A percentile compares a stretch with the other conserved stretches of the same genome.
Conservation (phyloP, 805 yeast genomes). For the Wickerhamiella musiphila region DNA sequence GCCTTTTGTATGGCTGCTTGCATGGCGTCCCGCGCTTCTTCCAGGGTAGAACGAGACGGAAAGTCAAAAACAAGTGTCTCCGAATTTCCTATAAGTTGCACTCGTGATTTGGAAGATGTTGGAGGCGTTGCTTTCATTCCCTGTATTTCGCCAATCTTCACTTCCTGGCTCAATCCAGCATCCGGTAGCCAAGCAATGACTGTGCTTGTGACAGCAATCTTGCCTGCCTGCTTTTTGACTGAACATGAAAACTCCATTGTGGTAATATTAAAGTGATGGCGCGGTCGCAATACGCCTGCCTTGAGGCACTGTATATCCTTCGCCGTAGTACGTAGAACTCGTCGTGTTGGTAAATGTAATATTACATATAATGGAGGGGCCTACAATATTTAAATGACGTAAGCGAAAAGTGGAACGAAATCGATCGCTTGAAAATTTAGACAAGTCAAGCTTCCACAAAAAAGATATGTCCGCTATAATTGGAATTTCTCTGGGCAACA, state of each 20-base stretch:
- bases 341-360: no score
- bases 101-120: conserved; percentile 17
- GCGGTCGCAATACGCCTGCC: no score
- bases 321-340: no score
- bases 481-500: conserved; percentile 94
- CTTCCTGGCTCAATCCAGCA: conserved; percentile 3
- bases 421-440: no score
- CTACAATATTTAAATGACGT: no score
- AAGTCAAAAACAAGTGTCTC: conserved; percentile 36
- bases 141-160: conserved; percentile 8
- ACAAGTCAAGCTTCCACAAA: no score
- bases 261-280: no score
- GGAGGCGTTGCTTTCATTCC: conserved; percentile 22
- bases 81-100: conserved; percentile 11
- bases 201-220: conserved; percentile 5
- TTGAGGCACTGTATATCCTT: no score
- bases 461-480: conserved; percentile 35
- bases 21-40: conserved; percentile 21
- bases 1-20: conserved; percentile 14
- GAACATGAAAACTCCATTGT: conserved; percentile 7
- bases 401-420: no score
- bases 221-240: conserved; percentile 14
- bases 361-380: no score
- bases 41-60: conserved; percentile 59
- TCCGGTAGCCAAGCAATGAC: conserved; percentile 9